Percentiles rank a stretch among this genome's conserved stretches.
phyloP scores from a whole-genome alignment of 2,329 filamentous ascomycete species.

The Calonectria multiphialidica region DNA sequence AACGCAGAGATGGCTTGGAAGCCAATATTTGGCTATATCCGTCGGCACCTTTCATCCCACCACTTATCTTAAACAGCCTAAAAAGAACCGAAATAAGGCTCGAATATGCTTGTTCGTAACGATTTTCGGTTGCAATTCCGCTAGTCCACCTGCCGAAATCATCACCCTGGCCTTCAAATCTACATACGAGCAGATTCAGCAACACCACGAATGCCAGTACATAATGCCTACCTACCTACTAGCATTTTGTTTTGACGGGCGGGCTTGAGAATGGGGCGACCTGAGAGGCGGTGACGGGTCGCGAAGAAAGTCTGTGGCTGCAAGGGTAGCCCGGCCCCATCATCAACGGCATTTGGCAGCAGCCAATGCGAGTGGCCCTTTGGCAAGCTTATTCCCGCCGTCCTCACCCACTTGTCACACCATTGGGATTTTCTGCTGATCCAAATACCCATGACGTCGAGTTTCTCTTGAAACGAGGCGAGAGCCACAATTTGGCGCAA shows the following conservation, averaged over 20 bases:
- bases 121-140: neutral
- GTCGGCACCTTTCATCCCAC: neutral
- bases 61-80: slow-evolving; percentile 16
- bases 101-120: slow-evolving; percentile 4
- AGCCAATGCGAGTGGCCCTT: slow-evolving; percentile 33
- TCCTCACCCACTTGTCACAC: slow-evolving; percentile 37
- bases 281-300: slow-evolving; percentile 18
- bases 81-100: slow-evolving; percentile 17
- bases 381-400: slow-evolving; percentile 38
- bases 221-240: neutral
- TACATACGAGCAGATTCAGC: neutral
- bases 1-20: neutral
- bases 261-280: neutral
- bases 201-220: neutral
- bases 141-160: slow-evolving; percentile 9
- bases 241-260: neutral
- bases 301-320: neutral
- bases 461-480: slow-evolving; percentile 35
- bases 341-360: slow-evolving; percentile 14
- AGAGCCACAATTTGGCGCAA: slow-evolving; percentile 34
- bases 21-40: neutral
- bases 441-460: slow-evolving; percentile 39
- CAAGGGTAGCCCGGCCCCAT: neutral
- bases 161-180: neutral
- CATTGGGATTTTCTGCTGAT: slow-evolving; percentile 37